Base-by-base conservation (phyloP, 306 rosid species). In the Castanospermum australe region DNA sequence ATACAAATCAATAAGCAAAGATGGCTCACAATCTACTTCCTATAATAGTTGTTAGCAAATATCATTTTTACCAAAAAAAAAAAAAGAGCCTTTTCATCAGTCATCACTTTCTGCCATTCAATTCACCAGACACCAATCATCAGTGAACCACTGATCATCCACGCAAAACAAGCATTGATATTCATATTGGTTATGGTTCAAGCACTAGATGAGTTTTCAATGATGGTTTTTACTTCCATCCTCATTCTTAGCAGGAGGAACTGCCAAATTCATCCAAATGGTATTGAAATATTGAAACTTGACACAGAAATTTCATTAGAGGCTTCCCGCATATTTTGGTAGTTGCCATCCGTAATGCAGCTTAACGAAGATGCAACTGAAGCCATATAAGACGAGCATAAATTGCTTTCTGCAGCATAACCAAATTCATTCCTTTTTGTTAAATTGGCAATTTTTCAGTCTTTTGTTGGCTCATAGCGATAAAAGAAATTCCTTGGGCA, bases 191-290 rank as follows among this genome's bases (percentile, higher is more conserved):
- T 18, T 17, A 52, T 36, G 13, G 20, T 77, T 77, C 56, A 65
- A 22, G 45, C 72, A 30, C 22, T 0, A 35, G 12, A 61, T 39
- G 0, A 61, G n/a, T n/a, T n/a, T n/a, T n/a, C n/a, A n/a, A n/a
- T n/a, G n/a, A n/a, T n/a, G n/a, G n/a, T n/a, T n/a, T n/a, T n/a
- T n/a, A n/a, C n/a, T n/a, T n/a, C n/a, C n/a, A n/a, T n/a, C n/a
- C n/a, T n/a, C n/a, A 62, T 62, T 17, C 66, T 30, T 50, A 71
- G 44, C n/a, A 71, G n/a, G 10, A 63, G 21, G 35, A 73, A 42
- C 80, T 42, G 18, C 71, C 71, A 56, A 11, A 80, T 28, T 52
- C 78, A 24, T 8, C 45, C n/a, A n/a, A n/a, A n/a, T n/a, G n/a
- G n/a, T n/a, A n/a, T 24, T n/a, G 17, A 39, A 24, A 73, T 14